Conservation (phyloP, 2,329 filamentous ascomycete species). For the Rhynchosporium agropyri region DNA sequence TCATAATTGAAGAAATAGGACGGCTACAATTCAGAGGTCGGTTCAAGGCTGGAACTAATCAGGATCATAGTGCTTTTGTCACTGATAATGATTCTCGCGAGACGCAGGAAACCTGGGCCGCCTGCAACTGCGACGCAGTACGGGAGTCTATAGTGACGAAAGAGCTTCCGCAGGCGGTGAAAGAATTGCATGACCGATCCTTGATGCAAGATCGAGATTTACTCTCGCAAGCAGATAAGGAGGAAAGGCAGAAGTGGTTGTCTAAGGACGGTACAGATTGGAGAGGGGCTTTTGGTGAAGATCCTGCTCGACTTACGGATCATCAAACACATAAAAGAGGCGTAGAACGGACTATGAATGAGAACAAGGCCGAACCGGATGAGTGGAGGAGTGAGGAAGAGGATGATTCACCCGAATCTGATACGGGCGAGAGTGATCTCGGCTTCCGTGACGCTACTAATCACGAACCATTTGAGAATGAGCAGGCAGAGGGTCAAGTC, state of each 20-base stretch:
- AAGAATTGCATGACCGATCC: conserved; percentile 79
- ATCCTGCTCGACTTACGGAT: conserved; percentile 55
- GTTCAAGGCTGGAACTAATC: conserved; percentile 90
- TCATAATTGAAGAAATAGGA: conserved; percentile 79
- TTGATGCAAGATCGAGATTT: conserved; percentile 80
- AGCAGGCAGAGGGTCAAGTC: background rate
- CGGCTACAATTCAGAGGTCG: conserved; percentile 76
- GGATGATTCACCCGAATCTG: conserved; percentile 32
- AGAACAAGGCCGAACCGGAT: conserved; percentile 33
- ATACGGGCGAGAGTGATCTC: conserved; percentile 49
- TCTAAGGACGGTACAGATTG: conserved; percentile 81
- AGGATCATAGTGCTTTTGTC: conserved; percentile 81
- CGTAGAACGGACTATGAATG: conserved; percentile 16
- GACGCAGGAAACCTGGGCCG: conserved; percentile 94
- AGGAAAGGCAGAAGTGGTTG: conserved; percentile 78
- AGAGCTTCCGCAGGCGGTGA: conserved; percentile 72
- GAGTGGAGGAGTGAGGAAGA: conserved; percentile 34
- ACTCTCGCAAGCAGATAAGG: conserved; percentile 69
- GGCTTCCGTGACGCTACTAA: conserved; percentile 59
- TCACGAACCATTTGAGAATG: conserved; percentile 17
- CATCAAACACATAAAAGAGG: conserved; percentile 9
- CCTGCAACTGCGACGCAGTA: conserved; percentile 85
- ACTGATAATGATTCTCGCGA: conserved; percentile 87
- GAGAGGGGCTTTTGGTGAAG: conserved; percentile 81
- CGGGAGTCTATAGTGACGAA: conserved; percentile 69